These are phyloP conservation scores for Rhytidiadelphus loreus DNA, from an alignment of 225 moss, liverwort and hornwort species.

Conservation along the genomic window DNA sequence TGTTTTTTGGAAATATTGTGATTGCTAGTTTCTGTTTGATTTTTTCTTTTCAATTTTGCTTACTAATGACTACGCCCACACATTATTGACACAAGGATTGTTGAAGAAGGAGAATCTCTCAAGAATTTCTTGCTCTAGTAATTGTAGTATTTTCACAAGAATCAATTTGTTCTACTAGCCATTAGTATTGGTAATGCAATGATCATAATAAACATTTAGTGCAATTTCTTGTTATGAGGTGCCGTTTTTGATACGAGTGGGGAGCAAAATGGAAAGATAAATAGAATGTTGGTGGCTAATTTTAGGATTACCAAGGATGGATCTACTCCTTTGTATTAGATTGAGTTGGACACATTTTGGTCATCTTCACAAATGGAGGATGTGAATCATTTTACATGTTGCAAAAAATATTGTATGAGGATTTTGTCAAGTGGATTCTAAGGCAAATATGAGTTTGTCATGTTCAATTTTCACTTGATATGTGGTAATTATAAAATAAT, in stretches of 20 bases:
- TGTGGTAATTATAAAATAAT: background rate
- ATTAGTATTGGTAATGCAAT: background rate
- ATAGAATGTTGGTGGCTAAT: background rate
- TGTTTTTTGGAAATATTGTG: background rate
- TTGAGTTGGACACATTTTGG: background rate
- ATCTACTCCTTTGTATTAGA: background rate
- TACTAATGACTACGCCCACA: fast-evolving
- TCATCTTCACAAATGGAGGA: fast-evolving
- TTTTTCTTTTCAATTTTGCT: background rate
- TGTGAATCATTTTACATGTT: background rate
- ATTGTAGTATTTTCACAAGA: background rate
- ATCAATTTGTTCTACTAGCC: background rate
- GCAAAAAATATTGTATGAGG: background rate
- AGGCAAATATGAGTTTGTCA: fast-evolving
- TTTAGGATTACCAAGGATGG: background rate
- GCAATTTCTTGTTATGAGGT: background rate
- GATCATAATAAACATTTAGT: fast-evolving
- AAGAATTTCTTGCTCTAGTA: background rate
- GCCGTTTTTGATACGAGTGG: fast-evolving
- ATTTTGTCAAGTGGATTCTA: background rate
- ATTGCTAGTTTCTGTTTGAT: background rate
- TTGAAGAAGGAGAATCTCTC: background rate
- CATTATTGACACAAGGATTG: fast-evolving
- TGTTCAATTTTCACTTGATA: background rate
- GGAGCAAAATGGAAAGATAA: background rate